phyloP scores from a whole-genome alignment of 169 alveolate species.

The Plasmodium yoelii region DNA sequence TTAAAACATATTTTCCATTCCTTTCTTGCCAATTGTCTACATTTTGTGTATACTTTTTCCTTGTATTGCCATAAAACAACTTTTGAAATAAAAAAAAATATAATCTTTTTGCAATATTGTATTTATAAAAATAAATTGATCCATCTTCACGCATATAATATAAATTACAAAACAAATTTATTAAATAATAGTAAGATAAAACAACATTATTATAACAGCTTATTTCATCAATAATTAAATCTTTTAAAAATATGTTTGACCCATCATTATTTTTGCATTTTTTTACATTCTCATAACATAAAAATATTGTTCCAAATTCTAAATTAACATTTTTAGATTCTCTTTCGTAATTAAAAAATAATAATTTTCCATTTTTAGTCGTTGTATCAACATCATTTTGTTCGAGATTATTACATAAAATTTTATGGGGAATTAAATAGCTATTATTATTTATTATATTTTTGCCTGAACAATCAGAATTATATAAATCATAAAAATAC shows the following conservation, averaged over 20 bases:
- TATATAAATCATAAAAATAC: slow-evolving; percentile 39
- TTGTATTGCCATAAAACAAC: slow-evolving; percentile 18
- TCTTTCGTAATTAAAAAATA: slow-evolving; percentile 61
- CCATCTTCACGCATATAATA: slow-evolving; percentile 45
- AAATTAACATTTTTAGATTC: slow-evolving; percentile 59
- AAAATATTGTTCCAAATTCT: slow-evolving; percentile 48
- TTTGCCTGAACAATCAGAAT: not conserved
- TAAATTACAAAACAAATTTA: slow-evolving; percentile 45
- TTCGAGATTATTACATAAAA: not conserved
- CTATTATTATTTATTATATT: not conserved
- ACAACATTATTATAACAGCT: slow-evolving; percentile 53
- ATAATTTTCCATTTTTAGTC: not conserved
- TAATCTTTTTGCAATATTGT: slow-evolving; percentile 59
- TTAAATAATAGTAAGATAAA: slow-evolving; percentile 61
- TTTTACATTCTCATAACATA: slow-evolving; percentile 37
- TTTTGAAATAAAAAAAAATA: slow-evolving; percentile 72
- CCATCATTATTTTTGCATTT: slow-evolving; percentile 1
- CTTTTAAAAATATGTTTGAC: not conserved
- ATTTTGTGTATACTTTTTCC: not conserved
- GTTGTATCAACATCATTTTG: not conserved
- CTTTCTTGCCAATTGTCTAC: slow-evolving; percentile 5
- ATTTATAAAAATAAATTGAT: slow-evolving; percentile 66
- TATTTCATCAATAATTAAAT: slow-evolving; percentile 28
- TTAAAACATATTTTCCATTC: not conserved
- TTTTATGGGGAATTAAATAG: not conserved